Conservation (phyloP, 164 flowering plant genomes). For the Umbellularia californica region DNA sequence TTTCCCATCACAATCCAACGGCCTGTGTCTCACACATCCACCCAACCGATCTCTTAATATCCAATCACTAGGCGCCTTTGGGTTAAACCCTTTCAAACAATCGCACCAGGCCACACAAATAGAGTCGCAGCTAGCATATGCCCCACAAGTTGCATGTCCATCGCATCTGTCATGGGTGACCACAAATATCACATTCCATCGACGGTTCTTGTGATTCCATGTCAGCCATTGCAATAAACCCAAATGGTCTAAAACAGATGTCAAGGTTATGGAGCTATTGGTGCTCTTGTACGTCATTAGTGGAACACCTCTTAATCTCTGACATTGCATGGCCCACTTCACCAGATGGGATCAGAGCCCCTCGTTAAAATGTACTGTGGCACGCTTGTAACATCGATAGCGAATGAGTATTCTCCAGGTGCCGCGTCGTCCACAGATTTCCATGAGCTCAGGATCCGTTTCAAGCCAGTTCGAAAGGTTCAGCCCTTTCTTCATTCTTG, state of each 20-base stretch:
- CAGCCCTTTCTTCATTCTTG: too few relatives aligned
- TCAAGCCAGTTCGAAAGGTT: too few relatives aligned
- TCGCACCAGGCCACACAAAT: slow-evolving; percentile 10
- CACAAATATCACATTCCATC: slow-evolving; percentile 4
- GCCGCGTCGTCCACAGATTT: slow-evolving; percentile 8
- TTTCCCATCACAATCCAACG: slow-evolving; percentile 13
- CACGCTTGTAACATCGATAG: not conserved
- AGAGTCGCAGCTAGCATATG: slow-evolving; percentile 20
- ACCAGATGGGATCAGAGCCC: too few relatives aligned
- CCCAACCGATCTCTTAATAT: slow-evolving; percentile 26
- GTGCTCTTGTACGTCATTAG: not conserved
- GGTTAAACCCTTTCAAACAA: slow-evolving; percentile 39
- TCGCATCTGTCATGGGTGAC: slow-evolving; percentile 28
- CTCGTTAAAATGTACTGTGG: not conserved
- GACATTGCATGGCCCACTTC: too few relatives aligned
- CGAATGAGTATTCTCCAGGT: slow-evolving; percentile 5
- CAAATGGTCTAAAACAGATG: not conserved
- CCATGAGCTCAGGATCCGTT: slow-evolving; percentile 9
- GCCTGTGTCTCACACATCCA: slow-evolving; percentile 30
- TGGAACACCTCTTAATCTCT: too few relatives aligned
- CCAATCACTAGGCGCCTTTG: slow-evolving; percentile 31
- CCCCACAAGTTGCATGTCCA: slow-evolving; percentile 26
- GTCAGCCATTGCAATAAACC: slow-evolving; percentile 3
- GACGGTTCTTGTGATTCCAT: not conserved
- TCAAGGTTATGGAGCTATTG: slow-evolving; percentile 9